Percentiles rank a stretch among this genome's conserved stretches.
phyloP scores from a whole-genome alignment of 352 stramenopile genomes.

The Globisporangium acanthophoron region DNA sequence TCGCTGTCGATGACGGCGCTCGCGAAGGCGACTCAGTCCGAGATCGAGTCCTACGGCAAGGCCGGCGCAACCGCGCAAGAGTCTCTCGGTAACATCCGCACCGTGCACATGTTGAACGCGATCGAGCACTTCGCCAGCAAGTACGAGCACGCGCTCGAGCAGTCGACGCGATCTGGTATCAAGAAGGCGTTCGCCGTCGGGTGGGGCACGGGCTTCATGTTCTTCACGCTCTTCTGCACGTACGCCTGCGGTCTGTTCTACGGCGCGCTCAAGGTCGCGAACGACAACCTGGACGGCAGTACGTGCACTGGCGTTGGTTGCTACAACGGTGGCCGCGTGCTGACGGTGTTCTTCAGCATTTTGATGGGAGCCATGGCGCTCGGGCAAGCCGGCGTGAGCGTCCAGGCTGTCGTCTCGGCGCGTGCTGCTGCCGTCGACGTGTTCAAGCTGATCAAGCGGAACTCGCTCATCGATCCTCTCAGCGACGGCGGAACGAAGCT shows the following conservation, averaged over 20 bases:
- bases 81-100: constrained; percentile 59
- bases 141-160: constrained; percentile 40
- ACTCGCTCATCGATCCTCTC: constrained; percentile 51
- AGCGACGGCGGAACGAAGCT: constrained; percentile 21
- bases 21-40: constrained; percentile 32
- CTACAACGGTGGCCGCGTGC: constrained; percentile 55
- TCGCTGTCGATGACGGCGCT: constrained; percentile 53
- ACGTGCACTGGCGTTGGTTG: constrained; percentile 29
- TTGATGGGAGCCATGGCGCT: constrained; percentile 69
- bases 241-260: constrained; percentile 80
- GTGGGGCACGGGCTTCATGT: constrained; percentile 58
- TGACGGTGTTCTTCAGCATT: constrained; percentile 64
- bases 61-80: constrained; percentile 68
- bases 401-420: constrained; percentile 44
- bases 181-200: constrained; percentile 43
- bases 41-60: constrained; percentile 54
- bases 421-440: constrained; percentile 50
- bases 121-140: constrained; percentile 52
- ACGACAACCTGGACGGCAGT: constrained; percentile 50
- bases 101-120: constrained; percentile 74
- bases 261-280: constrained; percentile 52
- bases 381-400: constrained; percentile 50
- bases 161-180: constrained; percentile 45
- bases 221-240: constrained; percentile 53
- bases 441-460: constrained; percentile 55